Percentiles rank a stretch among this genome's conserved stretches.
These are phyloP conservation scores for Warburgia ugandensis DNA, from an alignment of 164 flowering plant genomes.

Conservation along the genomic window DNA sequence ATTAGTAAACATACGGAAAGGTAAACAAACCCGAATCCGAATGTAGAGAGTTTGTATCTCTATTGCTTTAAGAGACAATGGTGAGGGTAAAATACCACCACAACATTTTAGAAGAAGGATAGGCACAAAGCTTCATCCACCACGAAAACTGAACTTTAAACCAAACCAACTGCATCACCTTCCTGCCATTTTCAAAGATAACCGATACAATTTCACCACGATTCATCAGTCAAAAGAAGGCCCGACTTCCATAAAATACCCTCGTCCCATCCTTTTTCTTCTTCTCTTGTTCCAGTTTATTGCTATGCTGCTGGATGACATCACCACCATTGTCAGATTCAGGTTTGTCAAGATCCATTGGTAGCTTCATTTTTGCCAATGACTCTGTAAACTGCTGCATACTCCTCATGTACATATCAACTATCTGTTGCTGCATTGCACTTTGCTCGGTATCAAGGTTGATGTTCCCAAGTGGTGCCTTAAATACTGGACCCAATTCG, in stretches of 20 bases:
- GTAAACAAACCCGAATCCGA: too few relatives aligned
- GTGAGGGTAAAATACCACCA: too few relatives aligned
- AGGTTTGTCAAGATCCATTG: conserved; percentile 57
- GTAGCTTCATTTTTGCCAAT: conserved; percentile 85
- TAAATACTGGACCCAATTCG: conserved; percentile 33
- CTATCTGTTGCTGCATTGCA: conserved; percentile 84
- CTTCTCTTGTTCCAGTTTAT: conserved; percentile 25
- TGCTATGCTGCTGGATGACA: conserved; percentile 27
- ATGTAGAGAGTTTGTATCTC: too few relatives aligned
- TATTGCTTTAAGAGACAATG: too few relatives aligned
- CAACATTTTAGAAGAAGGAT: too few relatives aligned
- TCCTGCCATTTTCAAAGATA: too few relatives aligned
- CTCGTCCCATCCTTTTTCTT: conserved; percentile 67
- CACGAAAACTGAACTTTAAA: too few relatives aligned
- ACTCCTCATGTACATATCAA: conserved; percentile 91
- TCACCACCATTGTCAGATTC: conserved; percentile 26
- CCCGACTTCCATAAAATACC: conserved; percentile 89
- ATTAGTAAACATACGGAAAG: too few relatives aligned
- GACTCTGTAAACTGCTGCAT: conserved; percentile 94
- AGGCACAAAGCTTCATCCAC: too few relatives aligned
- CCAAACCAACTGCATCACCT: too few relatives aligned
- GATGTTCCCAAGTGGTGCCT: conserved; percentile 39
- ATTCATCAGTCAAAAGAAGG: conserved; percentile 42
- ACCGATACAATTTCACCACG: too few relatives aligned
- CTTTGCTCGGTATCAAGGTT: conserved; percentile 57